Base-by-base conservation (phyloP, 1,139 yeast species). In the Protomyces macrosporus region DNA sequence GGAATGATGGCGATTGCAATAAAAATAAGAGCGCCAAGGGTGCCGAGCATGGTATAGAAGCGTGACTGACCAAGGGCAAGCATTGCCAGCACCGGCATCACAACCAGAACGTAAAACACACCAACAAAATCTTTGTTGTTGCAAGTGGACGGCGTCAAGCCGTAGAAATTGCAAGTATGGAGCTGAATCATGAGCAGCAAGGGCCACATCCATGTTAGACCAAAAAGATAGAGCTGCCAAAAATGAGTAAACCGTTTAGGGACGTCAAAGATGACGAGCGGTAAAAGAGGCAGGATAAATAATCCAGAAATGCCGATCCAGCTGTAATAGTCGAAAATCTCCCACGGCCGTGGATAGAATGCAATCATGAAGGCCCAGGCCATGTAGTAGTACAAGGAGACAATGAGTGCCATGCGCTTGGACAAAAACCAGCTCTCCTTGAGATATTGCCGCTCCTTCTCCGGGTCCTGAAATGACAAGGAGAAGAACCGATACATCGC, bases 121-220 rank as follows among this genome's bases (percentile, higher is more conserved):
- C 63, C 63, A 23, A 54, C 58, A 37, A 60, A 60, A 39, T 60
- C 63, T 16, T 54, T 53, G 36, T 34, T 35, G 6, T 50, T 48
- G 35, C 63, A 60, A n/a, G 48, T 42, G 2, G 42, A 16, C 37
- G 58, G 45, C 6, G 30, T 35, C 12, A 3, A 16, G 45, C 51
- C 45, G 56, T 60, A 60, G 37, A 53, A 60, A 4, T 42, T 36
- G 23, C 63, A 60, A 23, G n/a, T 12, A 54, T 51, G 23, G 23
- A 60, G 45, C 36, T 60, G 58, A 7, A 36, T n/a, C 30, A 51
- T 40, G 5, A 53, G 34, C 45, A 45, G 33, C 10, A 54, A 36
- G 10, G 63, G 40, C 63, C 63, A 60, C 16, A 37, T 32, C 63
- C 63, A 60, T 9, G 63, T 53, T 6, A 45, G 39, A n/a, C 23